Percentiles rank a stretch among this genome's conserved stretches.
Evolutionary conservation across 2,329 filamentous ascomycete genomes (phyloP).

Genomic region (Lomentospora prolificans): DNA sequence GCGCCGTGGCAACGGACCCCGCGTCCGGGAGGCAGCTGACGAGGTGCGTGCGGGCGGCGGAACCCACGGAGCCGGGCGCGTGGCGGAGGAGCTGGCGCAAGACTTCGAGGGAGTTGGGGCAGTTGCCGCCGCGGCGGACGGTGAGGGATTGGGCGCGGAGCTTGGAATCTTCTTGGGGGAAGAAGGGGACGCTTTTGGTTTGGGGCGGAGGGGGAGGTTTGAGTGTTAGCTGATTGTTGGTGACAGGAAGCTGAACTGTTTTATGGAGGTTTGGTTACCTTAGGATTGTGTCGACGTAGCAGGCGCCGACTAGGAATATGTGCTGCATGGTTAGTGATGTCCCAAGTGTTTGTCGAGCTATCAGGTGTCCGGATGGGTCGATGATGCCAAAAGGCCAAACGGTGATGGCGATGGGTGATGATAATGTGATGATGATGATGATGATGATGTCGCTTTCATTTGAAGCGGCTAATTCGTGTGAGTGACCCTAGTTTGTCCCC

Average conservation of each 20-base stretch:
- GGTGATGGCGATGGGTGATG: not conserved
- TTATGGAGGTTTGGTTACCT: too few relatives aligned
- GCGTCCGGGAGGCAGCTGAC: constrained; percentile 44
- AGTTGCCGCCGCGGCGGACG: constrained; percentile 61
- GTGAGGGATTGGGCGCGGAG: constrained; percentile 51
- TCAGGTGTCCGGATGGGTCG: not conserved
- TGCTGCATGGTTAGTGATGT: constrained; percentile 32
- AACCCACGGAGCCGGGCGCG: not conserved
- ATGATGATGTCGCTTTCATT: too few relatives aligned
- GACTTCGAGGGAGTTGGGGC: constrained; percentile 62
- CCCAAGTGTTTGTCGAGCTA: too few relatives aligned
- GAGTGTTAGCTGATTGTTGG: not conserved
- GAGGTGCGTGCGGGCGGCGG: constrained; percentile 27
- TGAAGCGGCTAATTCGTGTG: too few relatives aligned
- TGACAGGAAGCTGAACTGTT: too few relatives aligned
- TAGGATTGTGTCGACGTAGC: constrained; percentile 63
- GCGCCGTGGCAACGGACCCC: constrained; percentile 37
- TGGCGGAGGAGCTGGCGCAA: constrained; percentile 48
- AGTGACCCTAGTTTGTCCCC: too few relatives aligned
- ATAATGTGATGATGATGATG: too few relatives aligned
- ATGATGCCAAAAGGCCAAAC: not conserved
- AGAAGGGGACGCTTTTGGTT: constrained; percentile 49
- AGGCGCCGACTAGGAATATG: constrained; percentile 55
- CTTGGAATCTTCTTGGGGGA: constrained; percentile 63
- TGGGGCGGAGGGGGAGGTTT: not conserved